Percentiles rank a stretch among this genome's conserved stretches.
These are phyloP conservation scores for Chlorella sp. DNA, from an alignment of 139 green algal genomes.

Conservation along the genomic window DNA sequence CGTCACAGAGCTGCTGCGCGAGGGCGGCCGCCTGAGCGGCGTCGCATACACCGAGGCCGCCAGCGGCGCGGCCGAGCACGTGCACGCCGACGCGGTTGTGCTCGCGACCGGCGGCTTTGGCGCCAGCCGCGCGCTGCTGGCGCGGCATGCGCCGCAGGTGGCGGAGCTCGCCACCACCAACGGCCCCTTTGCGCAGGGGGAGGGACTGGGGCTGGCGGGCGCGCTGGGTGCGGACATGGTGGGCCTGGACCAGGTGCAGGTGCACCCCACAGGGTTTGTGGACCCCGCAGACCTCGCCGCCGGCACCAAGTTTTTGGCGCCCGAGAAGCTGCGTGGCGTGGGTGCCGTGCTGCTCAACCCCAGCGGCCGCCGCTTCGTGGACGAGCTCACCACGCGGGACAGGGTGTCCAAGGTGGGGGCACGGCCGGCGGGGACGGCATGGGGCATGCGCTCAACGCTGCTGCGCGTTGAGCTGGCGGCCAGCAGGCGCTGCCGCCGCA, in stretches of 20 bases:
- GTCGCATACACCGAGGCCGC: constrained; percentile 3
- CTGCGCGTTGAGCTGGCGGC: neutral
- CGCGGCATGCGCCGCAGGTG: constrained; percentile 25
- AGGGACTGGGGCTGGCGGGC: constrained; percentile 56
- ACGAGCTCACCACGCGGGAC: constrained; percentile 76
- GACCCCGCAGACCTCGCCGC: constrained; percentile 52
- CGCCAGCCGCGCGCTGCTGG: constrained; percentile 58
- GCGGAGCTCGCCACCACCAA: constrained; percentile 72
- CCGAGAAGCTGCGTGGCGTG: constrained; percentile 78
- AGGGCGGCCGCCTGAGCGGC: constrained; percentile 1
- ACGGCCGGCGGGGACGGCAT: neutral
- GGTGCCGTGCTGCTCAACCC: constrained; percentile 67
- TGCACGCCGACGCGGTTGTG: constrained; percentile 51
- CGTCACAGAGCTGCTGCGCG: constrained; percentile 7
- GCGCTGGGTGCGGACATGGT: constrained; percentile 42
- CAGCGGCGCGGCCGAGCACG: neutral
- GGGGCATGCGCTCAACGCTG: neutral
- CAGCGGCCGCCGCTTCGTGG: constrained; percentile 64
- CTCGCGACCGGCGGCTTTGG: constrained; percentile 74
- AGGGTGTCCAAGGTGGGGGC: constrained; percentile 35
- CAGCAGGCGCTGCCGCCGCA: neutral
- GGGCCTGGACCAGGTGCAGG: constrained; percentile 73
- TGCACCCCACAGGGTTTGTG: constrained; percentile 63
- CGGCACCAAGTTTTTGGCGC: constrained; percentile 60
- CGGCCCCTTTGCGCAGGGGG: constrained; percentile 66